Base-by-base conservation (phyloP, 179 eudicot genomes). In the Carnegiea gigantea region DNA sequence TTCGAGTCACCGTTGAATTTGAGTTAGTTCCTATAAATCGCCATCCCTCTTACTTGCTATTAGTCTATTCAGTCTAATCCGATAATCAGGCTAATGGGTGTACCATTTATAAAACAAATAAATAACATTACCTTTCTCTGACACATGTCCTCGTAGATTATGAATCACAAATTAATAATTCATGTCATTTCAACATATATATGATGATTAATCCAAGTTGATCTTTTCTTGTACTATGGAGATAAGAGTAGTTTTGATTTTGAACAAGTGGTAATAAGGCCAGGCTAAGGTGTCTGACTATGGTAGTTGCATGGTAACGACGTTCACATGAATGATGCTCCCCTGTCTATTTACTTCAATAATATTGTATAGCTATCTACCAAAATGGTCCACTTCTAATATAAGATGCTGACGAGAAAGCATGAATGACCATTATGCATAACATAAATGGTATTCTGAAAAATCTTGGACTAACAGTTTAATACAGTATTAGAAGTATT, bases 261-360 rank as follows among this genome's bases (percentile, higher is more conserved):
- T 36, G 44, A 33, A 49, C 77, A 26, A 13, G 53, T 49, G 48
- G 40, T 24, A 23, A 24, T 5, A 24, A 23, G 38, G 36, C 18
- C 20, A 73, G 44, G 44, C 44, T 40, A 40, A 10, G 11, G 28
- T 48, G 49, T 49, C 77, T 74, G 77, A 74, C 24, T 13, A 24
- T 49, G 77, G 77, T 74, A 48, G 77, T 74, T 74, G 77, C 77
- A 74, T 74, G 77, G 38, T 74, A 74, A 74, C 77, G 77, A 74
- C 77, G 59, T 74, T 74, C 77, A 74, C 77, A 74, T 74, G 76
- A 48, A 46, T 49, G 54, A 74, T 74, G 77, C 24, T 2, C 28
- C 76, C 33, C 12, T 54, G 4, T 62, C 18, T 74, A 74, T 74
- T 74, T 74, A 74, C 21, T 74, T 49, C 60, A 12, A 49, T 26